These are phyloP conservation scores for Ogataea ganodermae DNA, from an alignment of 805 yeast species.

Conservation along the genomic window DNA sequence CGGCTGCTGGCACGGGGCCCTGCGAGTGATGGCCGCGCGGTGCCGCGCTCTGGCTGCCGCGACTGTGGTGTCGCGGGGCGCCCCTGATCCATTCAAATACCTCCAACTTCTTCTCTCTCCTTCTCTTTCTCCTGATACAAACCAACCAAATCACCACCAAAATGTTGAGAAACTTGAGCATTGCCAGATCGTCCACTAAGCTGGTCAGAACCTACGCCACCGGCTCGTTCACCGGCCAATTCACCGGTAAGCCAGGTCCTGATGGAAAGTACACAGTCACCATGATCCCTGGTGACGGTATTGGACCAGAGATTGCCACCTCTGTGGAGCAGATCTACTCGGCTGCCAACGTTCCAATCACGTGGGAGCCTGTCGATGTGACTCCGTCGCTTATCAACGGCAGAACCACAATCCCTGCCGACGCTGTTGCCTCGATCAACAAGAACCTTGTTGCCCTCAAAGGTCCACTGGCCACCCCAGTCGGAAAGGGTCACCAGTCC, in stretches of 20 bases:
- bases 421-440: constrained; percentile 90
- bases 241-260: constrained; percentile 61
- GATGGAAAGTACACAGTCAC: constrained; percentile 93
- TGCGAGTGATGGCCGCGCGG: too few relatives aligned
- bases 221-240: constrained; percentile 60
- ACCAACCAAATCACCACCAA: not conserved
- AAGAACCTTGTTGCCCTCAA: constrained; percentile 92
- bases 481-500: constrained; percentile 98
- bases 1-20: not conserved
- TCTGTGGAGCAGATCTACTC: constrained; percentile 91
- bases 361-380: constrained; percentile 96
- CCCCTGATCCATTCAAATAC: too few relatives aligned
- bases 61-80: not conserved
- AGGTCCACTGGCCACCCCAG: constrained; percentile 98
- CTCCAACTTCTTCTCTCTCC: not conserved
- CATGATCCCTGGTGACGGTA: constrained; percentile 98
- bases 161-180: constrained; percentile 9
- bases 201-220: constrained; percentile 36
- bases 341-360: constrained; percentile 94
- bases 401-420: constrained; percentile 88
- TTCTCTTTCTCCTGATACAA: not conserved
- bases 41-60: not conserved
- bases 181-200: constrained; percentile 18
- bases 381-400: constrained; percentile 91
- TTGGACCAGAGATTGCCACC: constrained; percentile 92